Evolutionary conservation across 2,329 filamentous ascomycete genomes (phyloP), one percentile per base, ranked within the genome.

Genomic region (Hymenoscyphus fraxineus): DNA sequence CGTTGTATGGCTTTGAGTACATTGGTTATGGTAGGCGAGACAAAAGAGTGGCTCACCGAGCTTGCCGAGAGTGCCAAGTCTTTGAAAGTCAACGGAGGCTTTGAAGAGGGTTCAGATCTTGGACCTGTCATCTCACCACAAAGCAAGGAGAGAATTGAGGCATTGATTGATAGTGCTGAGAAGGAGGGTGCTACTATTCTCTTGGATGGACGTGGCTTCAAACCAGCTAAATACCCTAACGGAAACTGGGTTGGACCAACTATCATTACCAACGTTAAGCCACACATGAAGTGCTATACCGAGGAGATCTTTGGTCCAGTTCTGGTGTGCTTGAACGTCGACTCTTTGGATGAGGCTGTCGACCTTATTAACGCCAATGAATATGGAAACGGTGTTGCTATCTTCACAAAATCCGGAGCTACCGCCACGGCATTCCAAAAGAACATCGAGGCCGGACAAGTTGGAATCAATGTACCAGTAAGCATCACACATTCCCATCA

Each of bases 281-380:
- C 87, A 4, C 82, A 90, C 69, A 95, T 95, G 92, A 85, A 83
- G 70, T 95, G 92, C 83, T 95, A 95, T 81, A 86, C 79, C 66
- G 88, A 95, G 77, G 91, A 95, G 78, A 92, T 95, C 74, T 95
- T 95, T 69, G 91, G 91, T 1, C 91, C 91, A 1, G 91, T 95
- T 10, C 83, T 95, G 19, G 90, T 95, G 64, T 93, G 90, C 80
- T 80, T 95, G 67, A 91, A 91, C 73, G 89, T 90, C 19, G 85
- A 88, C 54, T 92, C 89, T 6, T 84, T 94, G 63, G 89, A 93
- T 74, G 90, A 92, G 61, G 91, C 91, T 44, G 88, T 95, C 72
- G 85, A 90, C 39, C 80, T 93, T 68, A 93, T 95, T 81, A 95
- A 95, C 80, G 82, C 80, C 66, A 95, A 95, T 79, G 89, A 93